Conservation (phyloP, 1,139 yeast species). For the Yamadazyma conglobata region DNA sequence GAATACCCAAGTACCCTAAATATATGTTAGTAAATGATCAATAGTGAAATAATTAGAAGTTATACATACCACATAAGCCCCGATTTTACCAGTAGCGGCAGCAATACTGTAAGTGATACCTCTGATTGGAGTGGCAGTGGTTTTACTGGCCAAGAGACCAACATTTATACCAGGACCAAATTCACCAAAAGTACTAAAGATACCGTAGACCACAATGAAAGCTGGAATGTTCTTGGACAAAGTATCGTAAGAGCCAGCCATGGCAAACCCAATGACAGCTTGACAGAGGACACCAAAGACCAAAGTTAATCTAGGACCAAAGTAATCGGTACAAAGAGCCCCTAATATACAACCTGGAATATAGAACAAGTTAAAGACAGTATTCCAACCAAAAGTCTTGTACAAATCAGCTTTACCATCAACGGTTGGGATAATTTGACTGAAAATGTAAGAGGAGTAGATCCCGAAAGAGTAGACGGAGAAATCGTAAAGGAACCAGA, state of each 20-base stretch:
- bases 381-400: constrained; percentile 88
- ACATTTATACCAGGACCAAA: constrained; percentile 94
- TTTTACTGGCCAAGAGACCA: constrained; percentile 83
- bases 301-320: constrained; percentile 84
- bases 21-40: too few species aligned
- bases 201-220: constrained; percentile 82
- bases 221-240: constrained; percentile 66
- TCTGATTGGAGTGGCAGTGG: constrained; percentile 81
- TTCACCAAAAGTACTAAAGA: constrained; percentile 83
- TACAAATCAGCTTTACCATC: constrained; percentile 51
- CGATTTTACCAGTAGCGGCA: constrained; percentile 87
- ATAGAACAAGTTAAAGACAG: constrained; percentile 81
- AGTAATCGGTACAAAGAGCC: constrained; percentile 74
- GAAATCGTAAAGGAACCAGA: constrained; percentile 93
- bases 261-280: constrained; percentile 77
- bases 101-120: constrained; percentile 91
- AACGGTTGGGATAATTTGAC: constrained; percentile 47
- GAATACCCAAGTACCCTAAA: constrained; percentile 88
- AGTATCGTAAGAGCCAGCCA: constrained; percentile 67
- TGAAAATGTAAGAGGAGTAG: constrained; percentile 68
- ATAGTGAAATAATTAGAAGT: too few species aligned
- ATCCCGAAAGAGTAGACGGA: constrained; percentile 84
- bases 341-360: constrained; percentile 88
- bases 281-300: constrained; percentile 67
- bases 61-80: constrained; percentile 89